Evolutionary conservation across 2,329 filamentous ascomycete species (phyloP), one percentile per base, ranked within the genome.

Genomic region (Whalleya microplaca): DNA sequence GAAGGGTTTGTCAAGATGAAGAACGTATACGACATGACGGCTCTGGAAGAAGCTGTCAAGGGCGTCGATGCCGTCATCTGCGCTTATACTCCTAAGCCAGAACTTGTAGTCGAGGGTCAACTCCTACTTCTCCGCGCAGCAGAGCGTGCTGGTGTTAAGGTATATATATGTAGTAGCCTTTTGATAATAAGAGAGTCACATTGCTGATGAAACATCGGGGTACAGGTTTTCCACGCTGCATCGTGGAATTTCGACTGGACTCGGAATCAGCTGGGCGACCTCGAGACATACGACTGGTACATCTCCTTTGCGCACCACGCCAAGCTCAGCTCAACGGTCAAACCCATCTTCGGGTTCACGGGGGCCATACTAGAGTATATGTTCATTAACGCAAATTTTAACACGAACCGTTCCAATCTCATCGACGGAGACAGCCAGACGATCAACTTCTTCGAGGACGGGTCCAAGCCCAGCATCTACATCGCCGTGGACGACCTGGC

Each of bases 41-140:
- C 73, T 1, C 49, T 75, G 1, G 69, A 74, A 2, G 51, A 60
- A 3, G 73, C 72, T 5, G 66, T 68, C 14, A 21, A 51, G 0
- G 72, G 71, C 6, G 73, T 74, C 10, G 72, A 75, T 47, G 71
- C 72, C 6, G 60, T 75, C n/a, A 68, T 76, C 20, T 68, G 64
- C 48, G 67, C 71, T 6, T 73, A 74, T 47, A 55, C 53, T 16
- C 55, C 53, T 2, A 43, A 41, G 7, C 67, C 71, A 2, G 43
- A 67, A 37, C 55, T 71, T 3, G 51, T 53, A 6, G 55, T 76
- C 12, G 74, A 75, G 14, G 72, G 65, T 2, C 68, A 75, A 21
- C 64, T 76, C 2, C 53, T 73, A 12, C 71, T 76, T 0, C 61
- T 76, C 1, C 64, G 71, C 6, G 73, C 73, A 2, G 71, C 70